Base-by-base conservation (phyloP, 805 yeast genomes). In the Candida khao-thaluensis region DNA sequence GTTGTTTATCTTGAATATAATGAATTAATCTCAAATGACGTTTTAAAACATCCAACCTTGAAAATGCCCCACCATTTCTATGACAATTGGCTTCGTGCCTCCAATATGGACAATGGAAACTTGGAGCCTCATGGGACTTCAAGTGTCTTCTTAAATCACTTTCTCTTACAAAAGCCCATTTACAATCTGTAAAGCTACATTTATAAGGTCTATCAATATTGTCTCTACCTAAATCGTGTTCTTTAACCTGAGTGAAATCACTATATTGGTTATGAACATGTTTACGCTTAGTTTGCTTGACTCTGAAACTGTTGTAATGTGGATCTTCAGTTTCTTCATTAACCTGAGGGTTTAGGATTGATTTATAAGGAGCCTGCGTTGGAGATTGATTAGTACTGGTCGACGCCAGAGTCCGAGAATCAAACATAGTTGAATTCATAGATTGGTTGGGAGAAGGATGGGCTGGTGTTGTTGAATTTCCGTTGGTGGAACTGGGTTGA, bases 71-170 rank as follows among this genome's bases (percentile, higher is more conserved):
- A 15, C 84, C 86, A 47, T 82, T 82, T 40, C 84, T 69, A 57
- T 84, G 93, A 55, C 90, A 84, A 5, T 84, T 75, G 3, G 82
- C 79, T 48, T 80, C 85, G 17, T 71, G 66, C 39, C 70, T 69
- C 85, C 85, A 82, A 60, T 71, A 84, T 2, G 91, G 91, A 54
- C 91, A 84, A 46, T 76, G 81, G 51, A 78, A 78, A 42, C 71
- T 71, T 2, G 90, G 90, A 35, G 75, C 71, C 30, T 72, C 69
- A 53, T 84, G 91, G 3, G 86, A 79, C 45, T 82, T 72, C 14
- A 72, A 47, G 52, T 84, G 91, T 38, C 91, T 69, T 30, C 84
- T 70, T 50, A 81, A 72, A 55, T 84, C 91, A 36, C 84, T 76
- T 38, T 76, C 79, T 30, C 91, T 68, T 7, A 78, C 73, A 58